A percentile compares a stretch with the other conserved stretches of the same genome.
Conservation (phyloP, 805 yeast species). For the Myxozyma kluyveri region DNA sequence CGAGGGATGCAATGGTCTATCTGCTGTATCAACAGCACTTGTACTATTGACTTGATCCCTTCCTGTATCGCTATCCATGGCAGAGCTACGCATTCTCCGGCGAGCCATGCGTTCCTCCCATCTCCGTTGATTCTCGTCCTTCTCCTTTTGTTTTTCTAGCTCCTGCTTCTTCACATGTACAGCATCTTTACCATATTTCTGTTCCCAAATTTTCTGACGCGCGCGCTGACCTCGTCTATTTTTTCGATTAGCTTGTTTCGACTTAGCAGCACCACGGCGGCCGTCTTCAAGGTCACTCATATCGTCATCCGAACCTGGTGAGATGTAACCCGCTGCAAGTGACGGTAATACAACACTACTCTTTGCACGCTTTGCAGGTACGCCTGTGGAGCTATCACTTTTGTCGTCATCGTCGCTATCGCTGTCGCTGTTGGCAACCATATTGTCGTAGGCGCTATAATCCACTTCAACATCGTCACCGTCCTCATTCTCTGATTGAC, state of each 20-base stretch:
- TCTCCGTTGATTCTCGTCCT: slow-evolving; percentile 52
- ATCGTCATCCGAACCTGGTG: slow-evolving; percentile 62
- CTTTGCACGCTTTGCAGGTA: background rate
- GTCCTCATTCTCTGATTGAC: slow-evolving; percentile 29
- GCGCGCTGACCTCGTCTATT: slow-evolving; percentile 97
- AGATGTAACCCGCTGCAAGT: slow-evolving; percentile 73
- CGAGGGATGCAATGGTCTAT: slow-evolving; percentile 78
- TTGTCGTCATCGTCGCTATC: slow-evolving; percentile 9
- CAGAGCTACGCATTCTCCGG: background rate
- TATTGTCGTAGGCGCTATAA: slow-evolving; percentile 2
- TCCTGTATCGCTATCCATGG: slow-evolving; percentile 6
- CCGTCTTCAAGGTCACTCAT: slow-evolving; percentile 40
- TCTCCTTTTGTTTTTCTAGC: slow-evolving; percentile 52
- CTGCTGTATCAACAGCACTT: slow-evolving; percentile 7
- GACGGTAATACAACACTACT: slow-evolving; percentile 54
- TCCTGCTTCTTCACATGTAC: slow-evolving; percentile 70
- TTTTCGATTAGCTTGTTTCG: slow-evolving; percentile 48
- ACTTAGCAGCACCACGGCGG: slow-evolving; percentile 12
- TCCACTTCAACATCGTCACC: slow-evolving; percentile 32
- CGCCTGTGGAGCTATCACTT: slow-evolving; percentile 3
- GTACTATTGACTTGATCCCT: background rate
- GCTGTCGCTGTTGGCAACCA: slow-evolving; percentile 10
- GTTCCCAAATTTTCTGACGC: slow-evolving; percentile 93
- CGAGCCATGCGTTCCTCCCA: slow-evolving; percentile 12
- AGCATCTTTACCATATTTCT: slow-evolving; percentile 81